Evolutionary conservation across 768 basidiomycete species (phyloP).

Genomic region (Hortiboletus campestris): DNA sequence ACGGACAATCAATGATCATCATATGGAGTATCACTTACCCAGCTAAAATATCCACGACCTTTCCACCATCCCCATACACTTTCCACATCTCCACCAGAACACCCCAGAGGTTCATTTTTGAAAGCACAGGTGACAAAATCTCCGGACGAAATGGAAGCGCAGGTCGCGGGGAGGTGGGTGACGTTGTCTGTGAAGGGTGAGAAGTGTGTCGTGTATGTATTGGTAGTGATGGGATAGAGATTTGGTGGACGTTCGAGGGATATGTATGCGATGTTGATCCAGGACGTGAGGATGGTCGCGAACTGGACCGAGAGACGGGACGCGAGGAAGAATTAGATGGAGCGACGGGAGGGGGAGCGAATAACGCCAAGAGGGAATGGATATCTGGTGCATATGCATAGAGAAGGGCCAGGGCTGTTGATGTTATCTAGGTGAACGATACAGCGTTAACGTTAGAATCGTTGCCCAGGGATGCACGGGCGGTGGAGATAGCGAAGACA

Average conservation of each 20-base stretch:
- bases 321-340: constrained; percentile 12
- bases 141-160: constrained; percentile 17
- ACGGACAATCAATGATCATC: background rate
- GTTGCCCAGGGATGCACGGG: background rate
- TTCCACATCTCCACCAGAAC: constrained; percentile 31
- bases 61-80: constrained; percentile 16
- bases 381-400: constrained; percentile 26
- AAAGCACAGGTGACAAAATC: constrained; percentile 20
- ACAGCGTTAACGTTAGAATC: constrained; percentile 22
- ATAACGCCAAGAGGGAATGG: constrained; percentile 21
- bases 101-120: constrained; percentile 21
- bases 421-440: constrained; percentile 20
- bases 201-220: constrained; percentile 9
- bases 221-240: constrained; percentile 3
- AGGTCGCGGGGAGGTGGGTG: background rate
- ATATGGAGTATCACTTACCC: constrained; percentile 19
- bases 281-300: constrained; percentile 25
- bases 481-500: background rate
- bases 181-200: constrained; percentile 6
- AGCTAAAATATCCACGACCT: constrained; percentile 22
- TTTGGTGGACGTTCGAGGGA: constrained; percentile 6
- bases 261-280: constrained; percentile 12
- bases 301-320: constrained; percentile 20
- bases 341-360: constrained; percentile 6
- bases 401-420: constrained; percentile 30